phyloP scores from a whole-genome alignment of 2,329 filamentous ascomycete species.

The Fusarium hostae region DNA sequence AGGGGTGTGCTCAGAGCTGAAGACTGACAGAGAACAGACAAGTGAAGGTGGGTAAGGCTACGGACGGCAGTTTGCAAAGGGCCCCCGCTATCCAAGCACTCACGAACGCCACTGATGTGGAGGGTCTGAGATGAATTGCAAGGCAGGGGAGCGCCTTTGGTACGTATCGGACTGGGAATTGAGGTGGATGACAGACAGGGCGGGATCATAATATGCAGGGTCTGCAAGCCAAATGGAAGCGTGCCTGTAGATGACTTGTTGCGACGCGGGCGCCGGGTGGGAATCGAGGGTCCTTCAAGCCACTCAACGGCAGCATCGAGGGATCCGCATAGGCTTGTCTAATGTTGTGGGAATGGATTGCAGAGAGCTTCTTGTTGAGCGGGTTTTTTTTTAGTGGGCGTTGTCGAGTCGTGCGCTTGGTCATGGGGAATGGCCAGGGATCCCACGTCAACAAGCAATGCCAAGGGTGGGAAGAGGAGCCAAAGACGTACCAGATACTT shows the following conservation, averaged over 20 bases:
- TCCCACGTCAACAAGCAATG: constrained; percentile 45
- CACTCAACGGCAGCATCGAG: constrained; percentile 47
- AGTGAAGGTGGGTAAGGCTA: constrained; percentile 46
- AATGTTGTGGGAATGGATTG: constrained; percentile 44
- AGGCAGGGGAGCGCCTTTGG: constrained; percentile 15
- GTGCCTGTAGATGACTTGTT: constrained; percentile 37
- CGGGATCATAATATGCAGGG: constrained; percentile 47
- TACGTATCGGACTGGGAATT: constrained; percentile 43
- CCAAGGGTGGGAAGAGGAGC: constrained; percentile 34
- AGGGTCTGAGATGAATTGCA: constrained; percentile 46
- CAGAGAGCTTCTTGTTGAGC: constrained; percentile 36
- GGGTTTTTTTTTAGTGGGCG: constrained; percentile 30
- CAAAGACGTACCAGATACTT: constrained; percentile 42
- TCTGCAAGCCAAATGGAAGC: constrained; percentile 40
- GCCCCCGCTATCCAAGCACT: constrained; percentile 40
- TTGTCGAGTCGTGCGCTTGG: constrained; percentile 41
- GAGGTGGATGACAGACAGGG: constrained; percentile 40
- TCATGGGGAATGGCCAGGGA: constrained; percentile 40
- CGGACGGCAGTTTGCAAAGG: constrained; percentile 48
- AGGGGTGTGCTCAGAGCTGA: constrained; percentile 35
- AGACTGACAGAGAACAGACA: constrained; percentile 13
- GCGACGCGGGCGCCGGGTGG: constrained; percentile 36
- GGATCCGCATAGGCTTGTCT: constrained; percentile 44
- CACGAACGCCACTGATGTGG: constrained; percentile 48
- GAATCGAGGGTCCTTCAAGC: constrained; percentile 43